These are phyloP conservation scores for Aeschynomene evenia DNA, from an alignment of 306 rosid genomes.

Conservation along the genomic window DNA sequence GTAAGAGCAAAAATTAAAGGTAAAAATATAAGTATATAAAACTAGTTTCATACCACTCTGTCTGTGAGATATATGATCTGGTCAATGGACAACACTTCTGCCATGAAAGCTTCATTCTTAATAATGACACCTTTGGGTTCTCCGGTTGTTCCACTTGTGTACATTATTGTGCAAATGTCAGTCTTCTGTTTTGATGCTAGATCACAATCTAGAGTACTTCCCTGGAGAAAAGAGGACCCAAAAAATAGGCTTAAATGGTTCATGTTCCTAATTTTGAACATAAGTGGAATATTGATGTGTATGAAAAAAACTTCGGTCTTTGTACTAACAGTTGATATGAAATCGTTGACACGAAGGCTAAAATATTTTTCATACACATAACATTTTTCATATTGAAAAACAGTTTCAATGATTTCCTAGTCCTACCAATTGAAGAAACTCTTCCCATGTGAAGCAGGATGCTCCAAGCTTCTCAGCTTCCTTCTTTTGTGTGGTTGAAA, in stretches of 20 bases:
- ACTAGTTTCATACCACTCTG: constrained; percentile 79
- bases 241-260: not conserved
- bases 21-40: too few species aligned
- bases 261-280: not conserved
- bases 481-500: constrained; percentile 67
- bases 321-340: too few species aligned
- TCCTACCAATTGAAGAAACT: constrained; percentile 70
- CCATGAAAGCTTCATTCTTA: constrained; percentile 70
- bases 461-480: constrained; percentile 78
- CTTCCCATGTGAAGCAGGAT: constrained; percentile 89
- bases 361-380: too few species aligned
- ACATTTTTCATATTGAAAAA: too few species aligned
- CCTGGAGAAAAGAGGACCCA: constrained; percentile 42
- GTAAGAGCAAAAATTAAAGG: too few species aligned
- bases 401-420: too few species aligned
- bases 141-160: constrained; percentile 97
- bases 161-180: constrained; percentile 82
- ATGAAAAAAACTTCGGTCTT: too few species aligned
- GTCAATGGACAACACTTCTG: constrained; percentile 78
- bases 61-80: constrained; percentile 69
- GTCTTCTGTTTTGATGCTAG: constrained; percentile 66
- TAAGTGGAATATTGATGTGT: not conserved
- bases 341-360: too few species aligned
- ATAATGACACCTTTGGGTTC: constrained; percentile 91
- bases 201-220: constrained; percentile 56